phyloP scores from a whole-genome alignment of 805 yeast genomes.

The Starmerella lactis-condensi region DNA sequence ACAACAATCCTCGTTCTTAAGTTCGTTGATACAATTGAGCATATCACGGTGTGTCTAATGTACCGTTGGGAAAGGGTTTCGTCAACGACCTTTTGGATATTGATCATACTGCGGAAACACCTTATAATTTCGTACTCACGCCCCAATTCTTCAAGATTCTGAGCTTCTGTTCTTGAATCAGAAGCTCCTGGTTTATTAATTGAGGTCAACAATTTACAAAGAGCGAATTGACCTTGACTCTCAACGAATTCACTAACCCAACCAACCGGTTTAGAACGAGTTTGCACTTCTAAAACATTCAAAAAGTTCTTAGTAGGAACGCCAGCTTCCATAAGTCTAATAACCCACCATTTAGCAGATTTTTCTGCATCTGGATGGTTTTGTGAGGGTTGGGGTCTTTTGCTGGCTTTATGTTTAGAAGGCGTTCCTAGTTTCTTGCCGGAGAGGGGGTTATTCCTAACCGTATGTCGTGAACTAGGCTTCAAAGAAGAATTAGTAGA shows the following conservation, averaged over 20 bases:
- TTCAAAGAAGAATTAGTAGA: too few relatives aligned
- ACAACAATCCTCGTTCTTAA: constrained; percentile 60
- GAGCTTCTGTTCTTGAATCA: constrained; percentile 14
- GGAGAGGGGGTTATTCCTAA: too few relatives aligned
- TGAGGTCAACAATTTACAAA: constrained; percentile 47
- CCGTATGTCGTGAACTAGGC: too few relatives aligned
- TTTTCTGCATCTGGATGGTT: too few relatives aligned
- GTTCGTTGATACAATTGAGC: constrained; percentile 58
- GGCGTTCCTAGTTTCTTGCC: too few relatives aligned
- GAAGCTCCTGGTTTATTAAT: constrained; percentile 22
- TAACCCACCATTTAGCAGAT: too few relatives aligned
- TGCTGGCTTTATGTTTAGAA: too few relatives aligned
- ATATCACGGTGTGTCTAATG: constrained; percentile 42
- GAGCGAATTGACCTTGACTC: constrained; percentile 62
- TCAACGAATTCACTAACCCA: constrained; percentile 67
- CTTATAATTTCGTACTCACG: constrained; percentile 59
- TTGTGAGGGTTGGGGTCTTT: too few relatives aligned
- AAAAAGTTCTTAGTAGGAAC: constrained; percentile 49
- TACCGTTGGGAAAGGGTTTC: constrained; percentile 29
- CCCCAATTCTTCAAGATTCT: constrained; percentile 33
- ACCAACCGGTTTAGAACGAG: constrained; percentile 68
- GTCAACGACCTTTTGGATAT: constrained; percentile 43
- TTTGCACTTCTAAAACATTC: constrained; percentile 73
- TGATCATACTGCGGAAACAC: constrained; percentile 58
- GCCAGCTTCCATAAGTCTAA: constrained; percentile 45